Base-by-base conservation (phyloP, 2,329 filamentous ascomycete species). In the Scytalidium lignicola region DNA sequence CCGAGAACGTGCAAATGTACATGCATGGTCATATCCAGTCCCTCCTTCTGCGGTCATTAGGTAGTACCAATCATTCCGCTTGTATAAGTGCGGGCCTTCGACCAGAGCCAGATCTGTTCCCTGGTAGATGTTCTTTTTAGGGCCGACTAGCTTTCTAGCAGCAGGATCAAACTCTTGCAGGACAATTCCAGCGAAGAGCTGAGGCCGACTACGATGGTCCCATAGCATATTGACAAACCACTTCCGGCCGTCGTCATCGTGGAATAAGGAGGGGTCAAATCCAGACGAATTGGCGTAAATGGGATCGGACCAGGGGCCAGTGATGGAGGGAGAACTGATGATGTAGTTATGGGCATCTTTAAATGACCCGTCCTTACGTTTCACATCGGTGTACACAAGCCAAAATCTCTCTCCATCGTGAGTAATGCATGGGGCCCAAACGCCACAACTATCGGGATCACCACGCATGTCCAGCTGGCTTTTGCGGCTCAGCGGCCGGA, bases 331-430 rank as follows among this genome's bases (percentile, higher is more conserved):
- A 1, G 77, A 72, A 28, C 60, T 75, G 47, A 85, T 75, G 50
- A 85, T 82, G 59, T 83, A 85, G 58, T 83, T 85, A 55, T 76
- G 80, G 1, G 78, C 73, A 56, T 83, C 80, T 61, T 82, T 83
- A 71, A 82, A 83, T 2, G 75, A 78, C 12, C 81, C 82, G 55
- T 85, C 82, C 61, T 84, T 84, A 54, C 81, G 78, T 66, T 83
- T 85, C 15, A 85, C 80, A 57, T 84, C 79, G 1, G 80, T 83
- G 62, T 82, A 85, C 2, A 84, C 80, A 4, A 85, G 74, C 73
- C 75, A 84, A 65, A 83, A 85, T 47, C 67, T 73, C 2, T 74
- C 69, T 42, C 78, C 79, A 54, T 83, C 80, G 55, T 84, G 78
- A 0, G 74, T 78, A 18, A 85, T 70, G 57, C 81, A 85, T 0